phyloP scores from a whole-genome alignment of 768 basidiomycete species.

The Omphalotus guepiniiformis region DNA sequence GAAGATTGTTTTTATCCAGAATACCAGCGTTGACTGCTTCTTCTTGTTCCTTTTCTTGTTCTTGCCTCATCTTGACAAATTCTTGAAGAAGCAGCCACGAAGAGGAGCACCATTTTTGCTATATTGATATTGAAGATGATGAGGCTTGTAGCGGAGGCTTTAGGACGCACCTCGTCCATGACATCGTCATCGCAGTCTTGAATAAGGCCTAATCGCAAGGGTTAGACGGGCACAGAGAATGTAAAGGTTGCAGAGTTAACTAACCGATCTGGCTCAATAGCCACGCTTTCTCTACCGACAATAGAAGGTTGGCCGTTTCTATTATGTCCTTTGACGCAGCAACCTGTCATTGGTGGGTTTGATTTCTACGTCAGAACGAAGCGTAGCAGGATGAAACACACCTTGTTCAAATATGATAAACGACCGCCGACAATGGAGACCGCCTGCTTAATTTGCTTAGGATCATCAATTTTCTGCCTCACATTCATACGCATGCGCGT shows the following conservation, averaged over 20 bases:
- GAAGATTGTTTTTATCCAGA: constrained; percentile 27
- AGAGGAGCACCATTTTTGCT: constrained; percentile 82
- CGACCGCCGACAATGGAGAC: constrained; percentile 72
- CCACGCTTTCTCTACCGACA: constrained; percentile 77
- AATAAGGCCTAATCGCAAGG: constrained; percentile 46
- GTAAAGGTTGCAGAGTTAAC: constrained; percentile 9
- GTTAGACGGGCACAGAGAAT: neutral
- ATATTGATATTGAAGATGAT: no score
- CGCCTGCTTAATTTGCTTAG: constrained; percentile 40
- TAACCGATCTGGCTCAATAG: constrained; percentile 70
- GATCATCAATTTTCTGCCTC: constrained; percentile 23
- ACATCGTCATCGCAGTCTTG: constrained; percentile 81
- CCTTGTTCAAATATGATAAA: constrained; percentile 70
- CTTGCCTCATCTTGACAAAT: constrained; percentile 58
- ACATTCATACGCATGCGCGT: constrained; percentile 44
- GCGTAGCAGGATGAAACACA: constrained; percentile 12
- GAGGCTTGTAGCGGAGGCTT: no score
- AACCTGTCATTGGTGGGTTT: constrained; percentile 27
- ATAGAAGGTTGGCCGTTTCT: constrained; percentile 57
- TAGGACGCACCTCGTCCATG: constrained; percentile 78
- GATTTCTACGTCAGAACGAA: neutral
- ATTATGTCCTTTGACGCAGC: constrained; percentile 60
- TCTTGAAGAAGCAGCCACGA: constrained; percentile 76
- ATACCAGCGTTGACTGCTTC: constrained; percentile 33
- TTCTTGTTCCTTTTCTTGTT: constrained; percentile 41